Evolutionary conservation across 2,329 filamentous ascomycete genomes (phyloP), one percentile per base, ranked within the genome.

Genomic region (Calonectria pseudoturangicola): DNA sequence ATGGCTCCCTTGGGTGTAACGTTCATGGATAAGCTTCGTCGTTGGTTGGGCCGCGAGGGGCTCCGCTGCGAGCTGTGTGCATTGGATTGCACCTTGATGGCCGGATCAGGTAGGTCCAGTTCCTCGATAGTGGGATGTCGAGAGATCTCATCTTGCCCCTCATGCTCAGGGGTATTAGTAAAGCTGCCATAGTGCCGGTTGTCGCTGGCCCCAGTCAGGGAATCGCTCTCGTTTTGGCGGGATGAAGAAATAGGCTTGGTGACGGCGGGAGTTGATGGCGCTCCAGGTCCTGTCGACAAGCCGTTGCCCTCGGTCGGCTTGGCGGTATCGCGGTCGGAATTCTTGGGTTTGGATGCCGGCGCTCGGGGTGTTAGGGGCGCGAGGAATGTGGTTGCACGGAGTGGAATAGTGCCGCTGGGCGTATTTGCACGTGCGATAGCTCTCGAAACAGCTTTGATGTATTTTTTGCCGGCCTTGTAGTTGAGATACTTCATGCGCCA

Each of bases 391-490:
- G 82, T 80, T 2, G 82, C 82, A 41, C 81, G 79, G 63, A 80
- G 83, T 16, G 82, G 82, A 21, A 80, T 80, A 25, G 82, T 73
- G 27, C 84, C 82, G 43, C 77, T 77, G 12, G 90, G 89, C 71
- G 86, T 83, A 73, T 89, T 87, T 82, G 91, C 84, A 86, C 91
- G 85, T 86, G 90, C 88, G 74, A 97, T 89, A 72, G 95, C 95
- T 74, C 93, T 91, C 28, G 89, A 86, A 66, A 98, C 92, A 70
- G 92, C 92, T 84, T 98, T 98, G 84, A 98, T 89, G 82, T 95
- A 93, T 86, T 98, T 98, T 86, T 98, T 98, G 73, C 95, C 96
- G 70, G 92, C 92, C 89, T 98, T 98, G 88, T 98, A 98, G 85
- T 98, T 92, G 79, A 98, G 90, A 84, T 98, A 98, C 84, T 98